Evolutionary conservation across 1,139 yeast species (phyloP).

Genomic region (Saccharomyces uvarum): DNA sequence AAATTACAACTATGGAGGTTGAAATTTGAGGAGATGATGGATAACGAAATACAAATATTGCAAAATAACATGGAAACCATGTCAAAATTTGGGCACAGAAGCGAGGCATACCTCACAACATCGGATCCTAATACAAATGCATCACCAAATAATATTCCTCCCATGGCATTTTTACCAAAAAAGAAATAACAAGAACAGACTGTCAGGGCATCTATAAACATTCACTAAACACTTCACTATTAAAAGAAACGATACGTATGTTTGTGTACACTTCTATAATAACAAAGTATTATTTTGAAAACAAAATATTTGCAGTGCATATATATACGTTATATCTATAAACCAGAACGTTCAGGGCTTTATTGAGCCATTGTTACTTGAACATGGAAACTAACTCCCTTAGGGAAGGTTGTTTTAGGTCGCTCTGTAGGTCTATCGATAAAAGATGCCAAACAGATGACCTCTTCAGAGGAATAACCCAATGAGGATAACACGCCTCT

Average conservation of each 20-base stretch:
- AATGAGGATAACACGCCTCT: conserved; percentile 54
- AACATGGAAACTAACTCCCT: conserved; percentile 30
- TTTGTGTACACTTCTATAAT: not conserved
- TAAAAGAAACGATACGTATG: not conserved
- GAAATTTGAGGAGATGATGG: conserved; percentile 11
- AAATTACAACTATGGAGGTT: conserved; percentile 12
- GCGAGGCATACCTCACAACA: not conserved
- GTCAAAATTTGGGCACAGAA: not conserved
- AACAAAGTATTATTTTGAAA: not conserved
- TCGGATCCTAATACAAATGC: not conserved
- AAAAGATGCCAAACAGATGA: conserved; percentile 25
- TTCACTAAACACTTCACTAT: not conserved
- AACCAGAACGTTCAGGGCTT: not conserved
- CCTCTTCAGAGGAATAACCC: conserved; percentile 24
- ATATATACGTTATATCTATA: not conserved
- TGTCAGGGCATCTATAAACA: not conserved
- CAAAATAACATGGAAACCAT: conserved; percentile 10
- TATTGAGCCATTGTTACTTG: conserved; percentile 16
- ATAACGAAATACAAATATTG: conserved; percentile 11
- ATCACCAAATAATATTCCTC: conserved; percentile 1
- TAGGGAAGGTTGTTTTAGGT: conserved; percentile 17
- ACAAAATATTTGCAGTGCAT: not conserved
- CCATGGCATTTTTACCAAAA: not conserved
- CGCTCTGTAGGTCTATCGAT: conserved; percentile 25
- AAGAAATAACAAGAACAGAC: not conserved